Percentiles rank a stretch among this genome's conserved stretches.
These are phyloP conservation scores for Hortiboletus campestris DNA, from an alignment of 768 basidiomycete genomes.

Conservation along the genomic window DNA sequence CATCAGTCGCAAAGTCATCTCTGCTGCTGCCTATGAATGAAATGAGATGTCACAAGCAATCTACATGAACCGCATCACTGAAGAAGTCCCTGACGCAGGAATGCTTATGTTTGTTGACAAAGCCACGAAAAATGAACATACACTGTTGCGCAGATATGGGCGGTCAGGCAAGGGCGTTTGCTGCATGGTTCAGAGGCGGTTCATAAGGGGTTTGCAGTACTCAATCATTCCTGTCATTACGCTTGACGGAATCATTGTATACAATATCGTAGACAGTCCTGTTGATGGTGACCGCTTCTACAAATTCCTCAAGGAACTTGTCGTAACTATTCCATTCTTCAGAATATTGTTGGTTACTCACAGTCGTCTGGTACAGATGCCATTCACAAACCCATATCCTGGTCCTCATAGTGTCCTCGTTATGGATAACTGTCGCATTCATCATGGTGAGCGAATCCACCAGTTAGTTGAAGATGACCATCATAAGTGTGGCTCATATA, in stretches of 20 bases:
- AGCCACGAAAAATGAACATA: constrained; percentile 13
- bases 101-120: constrained; percentile 28
- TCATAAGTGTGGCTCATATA: constrained; percentile 11
- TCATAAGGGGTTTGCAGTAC: background rate
- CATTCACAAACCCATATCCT: constrained; percentile 3
- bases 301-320: constrained; percentile 9
- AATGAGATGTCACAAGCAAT: constrained; percentile 5
- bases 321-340: background rate
- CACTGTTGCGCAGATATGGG: background rate
- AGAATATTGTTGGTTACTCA: background rate
- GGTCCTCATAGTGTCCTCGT: constrained; percentile 15
- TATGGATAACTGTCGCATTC: constrained; percentile 26
- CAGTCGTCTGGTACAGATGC: background rate
- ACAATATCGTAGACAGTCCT: constrained; percentile 16
- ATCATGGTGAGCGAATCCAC: constrained; percentile 20
- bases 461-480: constrained; percentile 16
- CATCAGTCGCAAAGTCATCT: background rate
- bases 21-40: constrained; percentile 1
- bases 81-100: constrained; percentile 11
- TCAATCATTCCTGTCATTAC: constrained; percentile 18
- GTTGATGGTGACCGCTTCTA: constrained; percentile 7
- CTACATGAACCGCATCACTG: constrained; percentile 14
- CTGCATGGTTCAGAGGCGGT: background rate
- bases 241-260: constrained; percentile 18
- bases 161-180: background rate